Conservation (phyloP, 1,139 yeast genomes). For the Lodderomyces metapsilosis region DNA sequence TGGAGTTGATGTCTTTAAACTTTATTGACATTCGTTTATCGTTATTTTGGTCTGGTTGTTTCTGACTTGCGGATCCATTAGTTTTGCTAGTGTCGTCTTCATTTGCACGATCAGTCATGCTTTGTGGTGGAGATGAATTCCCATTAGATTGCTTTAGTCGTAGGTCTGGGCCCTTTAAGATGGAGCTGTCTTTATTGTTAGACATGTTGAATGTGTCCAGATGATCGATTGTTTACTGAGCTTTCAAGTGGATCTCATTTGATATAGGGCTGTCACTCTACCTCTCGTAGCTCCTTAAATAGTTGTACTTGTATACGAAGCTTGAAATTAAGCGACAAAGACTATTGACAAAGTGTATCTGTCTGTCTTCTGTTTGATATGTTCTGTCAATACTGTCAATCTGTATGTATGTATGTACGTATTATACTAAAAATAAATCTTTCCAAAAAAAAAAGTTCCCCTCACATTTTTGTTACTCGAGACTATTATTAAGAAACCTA, state of each 20-base stretch:
- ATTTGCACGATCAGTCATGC: neutral
- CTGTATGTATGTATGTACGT: too few relatives aligned
- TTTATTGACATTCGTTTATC: neutral
- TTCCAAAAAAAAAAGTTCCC: too few relatives aligned
- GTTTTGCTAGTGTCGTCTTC: neutral
- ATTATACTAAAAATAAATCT: too few relatives aligned
- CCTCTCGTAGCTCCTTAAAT: too few relatives aligned
- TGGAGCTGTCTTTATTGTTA: neutral
- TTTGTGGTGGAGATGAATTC: neutral
- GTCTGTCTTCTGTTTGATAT: too few relatives aligned
- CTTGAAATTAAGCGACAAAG: too few relatives aligned
- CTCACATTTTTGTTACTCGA: too few relatives aligned
- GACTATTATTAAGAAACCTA: too few relatives aligned
- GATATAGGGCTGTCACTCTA: neutral
- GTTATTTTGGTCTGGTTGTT: neutral
- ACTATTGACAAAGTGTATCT: too few relatives aligned
- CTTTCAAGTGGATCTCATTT: neutral
- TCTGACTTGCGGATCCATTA: neutral
- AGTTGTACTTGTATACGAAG: too few relatives aligned
- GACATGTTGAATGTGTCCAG: neutral
- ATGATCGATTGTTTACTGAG: neutral
- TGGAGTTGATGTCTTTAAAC: neutral
- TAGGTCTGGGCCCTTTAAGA: neutral
- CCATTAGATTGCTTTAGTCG: neutral
- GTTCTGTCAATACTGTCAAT: too few relatives aligned